phyloP scores from a whole-genome alignment of 345 rosid species.

The Orychophragmus violaceus region DNA sequence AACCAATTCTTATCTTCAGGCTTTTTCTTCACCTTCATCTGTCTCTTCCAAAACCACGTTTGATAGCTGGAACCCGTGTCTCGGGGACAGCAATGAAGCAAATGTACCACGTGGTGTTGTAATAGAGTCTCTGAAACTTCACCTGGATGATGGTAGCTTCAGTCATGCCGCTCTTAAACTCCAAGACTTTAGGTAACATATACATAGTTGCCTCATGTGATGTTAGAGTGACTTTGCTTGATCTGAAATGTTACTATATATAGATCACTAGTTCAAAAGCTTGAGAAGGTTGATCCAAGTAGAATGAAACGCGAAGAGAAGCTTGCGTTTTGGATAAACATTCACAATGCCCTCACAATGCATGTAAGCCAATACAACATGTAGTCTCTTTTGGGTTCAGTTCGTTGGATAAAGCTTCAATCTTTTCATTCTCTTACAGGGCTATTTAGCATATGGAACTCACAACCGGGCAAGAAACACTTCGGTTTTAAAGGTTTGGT shows the following conservation, averaged over 20 bases:
- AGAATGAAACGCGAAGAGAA: slow-evolving; percentile 87
- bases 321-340: slow-evolving; percentile 86
- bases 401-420: background rate
- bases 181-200: slow-evolving; percentile 55
- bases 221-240: background rate
- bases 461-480: slow-evolving; percentile 38
- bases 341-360: slow-evolving; percentile 85
- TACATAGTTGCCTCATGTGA: background rate
- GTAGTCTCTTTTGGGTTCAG: slow-evolving; percentile 4
- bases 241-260: background rate
- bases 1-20: slow-evolving; percentile 29
- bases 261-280: slow-evolving; percentile 65
- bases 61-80: slow-evolving; percentile 46
- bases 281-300: slow-evolving; percentile 66
- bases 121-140: slow-evolving; percentile 50
- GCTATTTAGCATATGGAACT: slow-evolving; percentile 71
- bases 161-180: slow-evolving; percentile 53
- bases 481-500: slow-evolving; percentile 51
- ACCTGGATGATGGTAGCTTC: slow-evolving; percentile 54
- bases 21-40: slow-evolving; percentile 64
- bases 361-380: slow-evolving; percentile 47
- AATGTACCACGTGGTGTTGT: slow-evolving; percentile 35
- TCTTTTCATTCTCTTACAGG: slow-evolving; percentile 40
- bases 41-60: slow-evolving; percentile 58
- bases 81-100: slow-evolving; percentile 32